Evolutionary conservation across 176 grass and related monocot genomes (phyloP).

Genomic region (Oryza punctata): DNA sequence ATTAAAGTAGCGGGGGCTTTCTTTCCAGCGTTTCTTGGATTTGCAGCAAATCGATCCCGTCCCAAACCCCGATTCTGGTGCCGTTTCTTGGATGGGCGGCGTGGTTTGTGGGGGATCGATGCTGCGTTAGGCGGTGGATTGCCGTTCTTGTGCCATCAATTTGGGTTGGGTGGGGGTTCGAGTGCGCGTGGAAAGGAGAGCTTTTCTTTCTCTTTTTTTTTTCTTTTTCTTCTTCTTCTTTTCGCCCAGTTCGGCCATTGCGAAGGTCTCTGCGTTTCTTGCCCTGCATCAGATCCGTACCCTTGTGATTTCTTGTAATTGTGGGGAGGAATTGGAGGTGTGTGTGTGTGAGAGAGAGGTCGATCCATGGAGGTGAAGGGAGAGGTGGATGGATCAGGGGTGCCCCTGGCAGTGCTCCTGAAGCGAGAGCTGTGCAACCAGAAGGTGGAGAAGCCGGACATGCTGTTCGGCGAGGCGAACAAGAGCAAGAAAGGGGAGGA

Average conservation of each 20-base stretch:
- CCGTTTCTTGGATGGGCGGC: constrained; percentile 24
- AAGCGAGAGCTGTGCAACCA: constrained; percentile 87
- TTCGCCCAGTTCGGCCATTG: too few relatives aligned
- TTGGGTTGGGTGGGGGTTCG: constrained; percentile 22
- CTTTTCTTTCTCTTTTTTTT: too few relatives aligned
- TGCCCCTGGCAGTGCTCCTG: constrained; percentile 88
- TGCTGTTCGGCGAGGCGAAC: constrained; percentile 74
- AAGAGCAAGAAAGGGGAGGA: constrained; percentile 98
- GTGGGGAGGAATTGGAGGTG: neutral
- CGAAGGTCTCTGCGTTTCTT: constrained; percentile 4
- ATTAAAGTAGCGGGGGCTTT: constrained; percentile 40
- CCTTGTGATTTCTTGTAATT: constrained; percentile 21
- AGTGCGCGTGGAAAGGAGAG: neutral
- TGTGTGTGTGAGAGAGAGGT: neutral
- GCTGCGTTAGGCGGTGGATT: constrained; percentile 28
- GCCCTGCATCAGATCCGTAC: constrained; percentile 31
- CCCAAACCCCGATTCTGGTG: too few relatives aligned
- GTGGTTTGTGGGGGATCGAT: constrained; percentile 1
- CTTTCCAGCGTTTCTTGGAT: constrained; percentile 13
- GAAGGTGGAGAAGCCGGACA: constrained; percentile 87
- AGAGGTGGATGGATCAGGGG: constrained; percentile 58
- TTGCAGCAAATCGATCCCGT: neutral
- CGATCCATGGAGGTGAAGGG: constrained; percentile 48
- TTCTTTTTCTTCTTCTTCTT: too few relatives aligned
- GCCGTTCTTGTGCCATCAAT: neutral